A percentile compares a stretch with the other conserved stretches of the same genome.
These are phyloP conservation scores for Solanum aculeatissimum DNA, from an alignment of 305 asterid species.

Conservation along the genomic window DNA sequence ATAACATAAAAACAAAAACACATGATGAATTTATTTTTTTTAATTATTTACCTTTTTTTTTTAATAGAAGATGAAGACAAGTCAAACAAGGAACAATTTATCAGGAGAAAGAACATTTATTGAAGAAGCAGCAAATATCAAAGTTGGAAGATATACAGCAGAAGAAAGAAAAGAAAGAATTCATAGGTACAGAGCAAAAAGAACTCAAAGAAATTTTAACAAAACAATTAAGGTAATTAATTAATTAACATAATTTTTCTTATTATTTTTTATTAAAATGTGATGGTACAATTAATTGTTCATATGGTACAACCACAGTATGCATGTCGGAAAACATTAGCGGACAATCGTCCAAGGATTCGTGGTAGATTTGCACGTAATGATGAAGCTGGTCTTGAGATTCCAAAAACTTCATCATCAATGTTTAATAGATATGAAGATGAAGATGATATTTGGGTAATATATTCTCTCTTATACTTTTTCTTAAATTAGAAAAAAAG, in stretches of 20 bases:
- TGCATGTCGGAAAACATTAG: slow-evolving; percentile 77
- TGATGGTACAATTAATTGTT: background rate
- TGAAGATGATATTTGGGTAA: slow-evolving; percentile 79
- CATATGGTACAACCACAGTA: slow-evolving; percentile 17
- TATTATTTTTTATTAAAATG: background rate
- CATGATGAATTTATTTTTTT: background rate
- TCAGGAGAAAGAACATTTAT: slow-evolving; percentile 34
- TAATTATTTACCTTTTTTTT: background rate
- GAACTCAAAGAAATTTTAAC: slow-evolving; percentile 74
- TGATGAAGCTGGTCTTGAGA: slow-evolving; percentile 54
- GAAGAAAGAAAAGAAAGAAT: slow-evolving; percentile 81
- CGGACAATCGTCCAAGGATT: slow-evolving; percentile 69
- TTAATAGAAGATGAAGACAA: slow-evolving; percentile 32
- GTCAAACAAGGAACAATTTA: slow-evolving; percentile 17
- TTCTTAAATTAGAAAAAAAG: background rate
- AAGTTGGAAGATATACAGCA: slow-evolving; percentile 53
- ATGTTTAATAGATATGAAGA: slow-evolving; percentile 41
- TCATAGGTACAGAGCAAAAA: slow-evolving; percentile 67
- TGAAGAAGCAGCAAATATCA: slow-evolving; percentile 59
- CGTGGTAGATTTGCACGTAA: slow-evolving; percentile 90
- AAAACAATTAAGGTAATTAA: slow-evolving; percentile 73
- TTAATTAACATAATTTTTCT: background rate
- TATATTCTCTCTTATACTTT: slow-evolving; percentile 8
- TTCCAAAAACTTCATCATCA: slow-evolving; percentile 37
- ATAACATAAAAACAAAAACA: background rate